Conservation (phyloP, 495 filamentous ascomycete species). For the Aspergillus cavernicola region DNA sequence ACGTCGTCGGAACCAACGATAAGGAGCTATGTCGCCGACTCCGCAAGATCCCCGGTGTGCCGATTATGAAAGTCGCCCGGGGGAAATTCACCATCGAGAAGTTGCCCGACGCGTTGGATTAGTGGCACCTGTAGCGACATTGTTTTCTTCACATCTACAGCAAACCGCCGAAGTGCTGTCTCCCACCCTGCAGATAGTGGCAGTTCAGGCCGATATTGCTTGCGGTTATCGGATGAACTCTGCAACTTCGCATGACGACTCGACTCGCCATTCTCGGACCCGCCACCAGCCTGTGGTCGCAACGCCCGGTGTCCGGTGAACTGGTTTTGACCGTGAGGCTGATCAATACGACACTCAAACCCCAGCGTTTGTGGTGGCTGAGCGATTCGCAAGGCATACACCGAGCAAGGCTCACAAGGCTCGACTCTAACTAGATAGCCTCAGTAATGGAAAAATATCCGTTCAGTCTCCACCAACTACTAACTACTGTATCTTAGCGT, state of each 20-base stretch:
- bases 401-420: not conserved
- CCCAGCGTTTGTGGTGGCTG: conserved; percentile 4
- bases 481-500: not conserved
- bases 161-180: not conserved
- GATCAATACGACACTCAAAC: too few relatives aligned
- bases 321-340: too few relatives aligned
- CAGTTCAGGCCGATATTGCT: conserved; percentile 3
- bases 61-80: conserved; percentile 66
- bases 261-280: not conserved
- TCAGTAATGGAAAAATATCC: conserved; percentile 3
- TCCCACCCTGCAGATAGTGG: conserved; percentile 2
- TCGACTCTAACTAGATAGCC: not conserved
- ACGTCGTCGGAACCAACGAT: conserved; percentile 91
- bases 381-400: not conserved
- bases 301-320: too few relatives aligned
- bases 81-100: conserved; percentile 93
- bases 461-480: not conserved
- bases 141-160: not conserved
- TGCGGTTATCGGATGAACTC: not conserved
- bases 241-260: not conserved
- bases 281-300: too few relatives aligned
- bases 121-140: conserved; percentile 9
- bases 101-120: conserved; percentile 72
- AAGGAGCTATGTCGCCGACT: conserved; percentile 69
- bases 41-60: conserved; percentile 46